Conservation (phyloP, 768 basidiomycete species). For the Mycena vitilis region DNA sequence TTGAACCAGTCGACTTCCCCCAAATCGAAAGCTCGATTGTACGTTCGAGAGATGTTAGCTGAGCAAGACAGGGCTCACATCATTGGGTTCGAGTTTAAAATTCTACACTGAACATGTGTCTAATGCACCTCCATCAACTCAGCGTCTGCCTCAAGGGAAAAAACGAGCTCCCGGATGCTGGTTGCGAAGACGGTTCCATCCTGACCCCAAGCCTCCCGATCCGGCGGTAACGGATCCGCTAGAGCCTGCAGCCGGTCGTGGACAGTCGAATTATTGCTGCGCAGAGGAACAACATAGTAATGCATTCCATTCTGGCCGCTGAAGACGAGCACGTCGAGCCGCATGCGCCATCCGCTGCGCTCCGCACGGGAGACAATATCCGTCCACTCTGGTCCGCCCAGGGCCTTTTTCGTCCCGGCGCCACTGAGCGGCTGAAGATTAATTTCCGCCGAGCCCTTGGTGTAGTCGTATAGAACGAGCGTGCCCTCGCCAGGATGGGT, state of each 20-base stretch:
- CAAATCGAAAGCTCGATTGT: too few species aligned
- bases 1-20: too few species aligned
- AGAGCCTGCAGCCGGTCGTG: not conserved
- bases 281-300: constrained; percentile 1
- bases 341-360: not conserved
- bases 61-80: too few species aligned
- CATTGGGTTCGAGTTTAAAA: too few species aligned
- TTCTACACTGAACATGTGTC: too few species aligned
- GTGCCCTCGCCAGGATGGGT: not conserved
- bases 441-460: not conserved
- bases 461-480: not conserved
- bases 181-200: not conserved
- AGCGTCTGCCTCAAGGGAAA: too few species aligned
- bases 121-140: too few species aligned
- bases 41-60: too few species aligned
- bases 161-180: too few species aligned
- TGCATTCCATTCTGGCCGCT: not conserved
- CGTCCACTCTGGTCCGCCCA: not conserved
- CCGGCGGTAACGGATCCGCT: not conserved
- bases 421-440: not conserved
- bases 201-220: not conserved
- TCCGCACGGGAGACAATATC: constrained; percentile 2
- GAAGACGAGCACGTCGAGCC: not conserved
- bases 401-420: too few species aligned
- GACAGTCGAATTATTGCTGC: not conserved